These are phyloP conservation scores for Penicillium capsulatum DNA, from an alignment of 2,329 filamentous ascomycete genomes.

Conservation along the genomic window DNA sequence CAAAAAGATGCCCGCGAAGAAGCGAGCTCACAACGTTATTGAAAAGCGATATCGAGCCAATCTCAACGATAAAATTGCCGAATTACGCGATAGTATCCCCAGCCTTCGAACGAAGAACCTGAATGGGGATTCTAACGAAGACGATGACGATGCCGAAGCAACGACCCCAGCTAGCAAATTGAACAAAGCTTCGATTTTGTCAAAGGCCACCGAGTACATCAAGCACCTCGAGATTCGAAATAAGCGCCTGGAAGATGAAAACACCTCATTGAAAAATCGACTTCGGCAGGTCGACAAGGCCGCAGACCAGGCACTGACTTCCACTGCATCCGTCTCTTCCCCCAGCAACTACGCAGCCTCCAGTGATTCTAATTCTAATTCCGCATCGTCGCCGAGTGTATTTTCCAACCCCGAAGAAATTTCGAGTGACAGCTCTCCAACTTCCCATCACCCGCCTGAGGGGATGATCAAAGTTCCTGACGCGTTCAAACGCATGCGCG, in stretches of 20 bases:
- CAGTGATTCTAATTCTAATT: constrained; percentile 35
- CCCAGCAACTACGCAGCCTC: constrained; percentile 39
- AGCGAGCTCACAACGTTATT: constrained; percentile 97
- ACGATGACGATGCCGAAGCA: constrained; percentile 76
- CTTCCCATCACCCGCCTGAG: constrained; percentile 36
- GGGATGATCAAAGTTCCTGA: constrained; percentile 45
- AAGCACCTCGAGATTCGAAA: constrained; percentile 89
- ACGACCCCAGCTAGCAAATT: constrained; percentile 85
- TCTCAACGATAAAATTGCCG: constrained; percentile 93
- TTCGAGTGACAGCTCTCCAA: constrained; percentile 29
- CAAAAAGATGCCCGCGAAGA: constrained; percentile 66
- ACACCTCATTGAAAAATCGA: constrained; percentile 70
- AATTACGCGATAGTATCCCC: constrained; percentile 84
- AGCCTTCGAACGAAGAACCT: constrained; percentile 70
- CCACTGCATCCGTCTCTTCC: constrained; percentile 38
- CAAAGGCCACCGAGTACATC: constrained; percentile 96
- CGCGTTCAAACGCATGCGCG: constrained; percentile 41
- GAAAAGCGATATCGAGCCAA: constrained; percentile 96
- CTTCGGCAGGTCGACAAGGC: constrained; percentile 73
- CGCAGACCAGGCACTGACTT: constrained; percentile 39
- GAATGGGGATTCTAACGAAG: constrained; percentile 45
- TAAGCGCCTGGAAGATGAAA: constrained; percentile 74
- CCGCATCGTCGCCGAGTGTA: constrained; percentile 38
- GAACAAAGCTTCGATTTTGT: constrained; percentile 95
- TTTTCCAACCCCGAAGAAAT: constrained; percentile 40